A percentile compares a stretch with the other conserved stretches of the same genome.
These are phyloP conservation scores for Xylaria sp. DNA, from an alignment of 2,329 filamentous ascomycete genomes.

Conservation along the genomic window DNA sequence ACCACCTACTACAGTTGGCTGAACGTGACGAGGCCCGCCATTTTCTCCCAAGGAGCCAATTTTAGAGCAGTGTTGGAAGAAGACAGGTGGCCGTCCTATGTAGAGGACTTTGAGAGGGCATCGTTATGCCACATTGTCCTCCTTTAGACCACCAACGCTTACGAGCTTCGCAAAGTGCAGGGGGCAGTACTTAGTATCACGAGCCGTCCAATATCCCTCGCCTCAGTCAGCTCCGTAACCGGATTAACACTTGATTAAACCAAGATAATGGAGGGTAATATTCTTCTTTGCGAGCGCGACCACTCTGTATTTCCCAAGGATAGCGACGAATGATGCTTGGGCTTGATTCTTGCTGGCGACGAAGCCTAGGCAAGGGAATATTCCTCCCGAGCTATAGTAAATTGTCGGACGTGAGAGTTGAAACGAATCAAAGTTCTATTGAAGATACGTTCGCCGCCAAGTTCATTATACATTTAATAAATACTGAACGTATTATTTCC, in stretches of 20 bases:
- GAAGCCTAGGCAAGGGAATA: constrained; percentile 1
- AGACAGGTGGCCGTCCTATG: not conserved
- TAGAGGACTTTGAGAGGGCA: not conserved
- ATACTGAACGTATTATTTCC: not conserved
- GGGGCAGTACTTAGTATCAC: not conserved
- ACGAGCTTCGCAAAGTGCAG: not conserved
- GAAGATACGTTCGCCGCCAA: not conserved
- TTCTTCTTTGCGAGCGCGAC: not conserved
- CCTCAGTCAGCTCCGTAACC: not conserved
- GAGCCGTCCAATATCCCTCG: not conserved
- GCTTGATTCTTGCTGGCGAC: not conserved
- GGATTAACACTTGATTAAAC: not conserved
- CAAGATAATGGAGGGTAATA: not conserved
- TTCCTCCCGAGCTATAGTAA: not conserved
- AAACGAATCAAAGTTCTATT: not conserved
- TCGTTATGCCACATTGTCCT: not conserved
- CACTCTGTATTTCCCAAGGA: not conserved
- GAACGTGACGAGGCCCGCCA: not conserved
- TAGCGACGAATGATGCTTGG: not conserved
- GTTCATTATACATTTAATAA: not conserved
- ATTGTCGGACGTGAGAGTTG: constrained; percentile 7
- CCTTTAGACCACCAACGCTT: not conserved
- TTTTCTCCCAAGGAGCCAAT: no score
- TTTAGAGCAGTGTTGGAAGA: not conserved
- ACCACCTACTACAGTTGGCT: not conserved